A percentile compares a stretch with the other conserved stretches of the same genome.
Evolutionary conservation across 306 rosid genomes (phyloP).

Genomic region (Gleditsia sinensis): DNA sequence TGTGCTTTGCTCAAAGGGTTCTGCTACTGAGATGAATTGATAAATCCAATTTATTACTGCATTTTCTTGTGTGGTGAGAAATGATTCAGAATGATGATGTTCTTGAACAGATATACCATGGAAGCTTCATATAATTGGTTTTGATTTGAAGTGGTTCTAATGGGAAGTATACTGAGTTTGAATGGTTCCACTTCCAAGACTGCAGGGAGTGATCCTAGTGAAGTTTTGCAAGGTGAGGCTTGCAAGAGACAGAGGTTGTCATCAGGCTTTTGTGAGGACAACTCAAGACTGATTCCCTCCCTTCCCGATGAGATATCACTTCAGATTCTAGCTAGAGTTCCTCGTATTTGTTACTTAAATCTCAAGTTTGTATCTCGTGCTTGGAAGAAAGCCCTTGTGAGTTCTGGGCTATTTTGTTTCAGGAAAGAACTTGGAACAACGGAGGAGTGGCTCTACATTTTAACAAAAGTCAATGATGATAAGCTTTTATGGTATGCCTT

Average conservation of each 20-base stretch:
- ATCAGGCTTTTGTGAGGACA: conserved; percentile 30
- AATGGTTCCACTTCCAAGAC: conserved; percentile 33
- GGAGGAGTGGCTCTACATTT: conserved; percentile 50
- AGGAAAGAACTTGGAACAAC: conserved; percentile 43
- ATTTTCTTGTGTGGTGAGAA: conserved; percentile 15
- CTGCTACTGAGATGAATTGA: neutral
- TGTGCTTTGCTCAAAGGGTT: neutral
- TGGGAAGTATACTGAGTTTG: conserved; percentile 39
- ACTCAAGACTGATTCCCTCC: conserved; percentile 37
- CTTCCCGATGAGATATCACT: conserved; percentile 47
- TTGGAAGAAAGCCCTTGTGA: conserved; percentile 39
- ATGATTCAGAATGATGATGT: conserved; percentile 5
- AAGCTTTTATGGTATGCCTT: conserved; percentile 43
- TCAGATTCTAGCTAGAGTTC: conserved; percentile 49
- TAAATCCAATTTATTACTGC: neutral
- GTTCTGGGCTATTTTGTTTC: conserved; percentile 35
- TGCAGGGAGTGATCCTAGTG: conserved; percentile 1
- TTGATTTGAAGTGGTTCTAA: conserved; percentile 23
- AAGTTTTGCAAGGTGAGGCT: conserved; percentile 33
- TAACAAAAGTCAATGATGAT: conserved; percentile 37
- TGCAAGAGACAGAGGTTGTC: conserved; percentile 43
- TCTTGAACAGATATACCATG: conserved; percentile 8
- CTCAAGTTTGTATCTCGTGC: conserved; percentile 43
- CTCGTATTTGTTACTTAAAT: conserved; percentile 36
- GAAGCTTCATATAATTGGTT: conserved; percentile 14